Evolutionary conservation across 352 stramenopile species (phyloP).

Genomic region (Pythium folliculosum): DNA sequence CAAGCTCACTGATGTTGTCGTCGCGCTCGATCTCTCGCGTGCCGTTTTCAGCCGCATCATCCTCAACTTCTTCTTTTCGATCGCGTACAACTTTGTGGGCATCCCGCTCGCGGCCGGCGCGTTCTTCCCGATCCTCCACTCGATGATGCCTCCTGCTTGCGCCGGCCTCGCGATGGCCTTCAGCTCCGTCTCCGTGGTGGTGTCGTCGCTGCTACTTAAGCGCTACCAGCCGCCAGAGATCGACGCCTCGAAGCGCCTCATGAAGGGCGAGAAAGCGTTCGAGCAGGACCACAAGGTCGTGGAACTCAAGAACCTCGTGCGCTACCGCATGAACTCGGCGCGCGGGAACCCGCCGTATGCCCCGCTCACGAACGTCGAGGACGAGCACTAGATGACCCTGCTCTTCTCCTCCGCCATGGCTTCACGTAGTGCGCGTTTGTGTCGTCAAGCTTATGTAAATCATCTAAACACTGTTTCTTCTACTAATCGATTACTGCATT

Average conservation of each 20-base stretch:
- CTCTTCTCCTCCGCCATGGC: background rate
- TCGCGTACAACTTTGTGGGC: slow-evolving; percentile 85
- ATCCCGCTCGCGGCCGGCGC: slow-evolving; percentile 85
- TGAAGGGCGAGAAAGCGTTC: slow-evolving; percentile 42
- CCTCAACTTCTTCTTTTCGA: slow-evolving; percentile 88
- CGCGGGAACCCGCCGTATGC: slow-evolving; percentile 60
- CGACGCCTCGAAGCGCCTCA: slow-evolving; percentile 23
- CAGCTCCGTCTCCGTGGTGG: slow-evolving; percentile 85
- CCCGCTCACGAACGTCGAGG: slow-evolving; percentile 65
- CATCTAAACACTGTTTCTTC: background rate
- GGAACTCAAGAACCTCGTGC: slow-evolving; percentile 77
- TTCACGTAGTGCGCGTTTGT: background rate
- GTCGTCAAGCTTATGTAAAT: background rate
- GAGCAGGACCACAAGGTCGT: slow-evolving; percentile 70
- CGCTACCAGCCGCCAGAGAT: slow-evolving; percentile 62
- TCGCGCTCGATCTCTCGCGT: slow-evolving; percentile 78
- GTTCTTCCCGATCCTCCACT: slow-evolving; percentile 84
- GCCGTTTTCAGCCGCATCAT: slow-evolving; percentile 83
- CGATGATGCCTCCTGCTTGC: slow-evolving; percentile 82
- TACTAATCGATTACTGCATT: background rate
- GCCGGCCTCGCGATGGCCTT: slow-evolving; percentile 88
- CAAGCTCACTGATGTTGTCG: slow-evolving; percentile 80
- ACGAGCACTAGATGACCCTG: slow-evolving; percentile 21
- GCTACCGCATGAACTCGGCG: slow-evolving; percentile 52
- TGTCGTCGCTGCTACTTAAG: slow-evolving; percentile 87